A percentile compares a stretch with the other conserved stretches of the same genome.
Conservation (phyloP, 202 grass and related monocot genomes). For the Zoysia matrella region DNA sequence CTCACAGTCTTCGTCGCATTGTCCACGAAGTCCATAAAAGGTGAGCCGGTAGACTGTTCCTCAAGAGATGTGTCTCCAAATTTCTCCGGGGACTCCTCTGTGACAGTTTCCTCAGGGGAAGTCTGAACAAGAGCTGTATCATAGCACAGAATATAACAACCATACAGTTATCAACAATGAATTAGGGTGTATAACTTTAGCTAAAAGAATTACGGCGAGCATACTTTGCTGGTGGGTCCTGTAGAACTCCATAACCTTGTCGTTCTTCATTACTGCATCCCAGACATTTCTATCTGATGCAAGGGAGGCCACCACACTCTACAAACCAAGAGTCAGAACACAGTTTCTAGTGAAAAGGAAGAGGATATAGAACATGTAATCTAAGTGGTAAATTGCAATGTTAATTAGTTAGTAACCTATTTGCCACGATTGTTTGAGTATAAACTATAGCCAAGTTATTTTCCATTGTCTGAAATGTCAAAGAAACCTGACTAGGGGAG, state of each 20-base stretch:
- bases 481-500: neutral
- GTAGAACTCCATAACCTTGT: conserved; percentile 86
- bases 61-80: conserved; percentile 23
- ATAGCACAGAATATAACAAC: neutral
- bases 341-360: conserved; percentile 11
- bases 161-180: neutral
- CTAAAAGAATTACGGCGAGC: neutral
- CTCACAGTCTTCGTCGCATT: conserved; percentile 56
- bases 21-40: conserved; percentile 55
- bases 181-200: neutral
- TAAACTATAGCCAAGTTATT: neutral
- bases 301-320: conserved; percentile 85
- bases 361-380: neutral
- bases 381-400: neutral
- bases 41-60: conserved; percentile 22
- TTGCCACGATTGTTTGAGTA: neutral
- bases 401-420: neutral
- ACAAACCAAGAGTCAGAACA: conserved; percentile 32
- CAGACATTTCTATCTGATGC: conserved; percentile 79
- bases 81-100: conserved; percentile 14
- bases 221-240: conserved; percentile 68
- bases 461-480: neutral
- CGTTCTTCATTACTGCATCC: conserved; percentile 85
- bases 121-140: conserved; percentile 53
- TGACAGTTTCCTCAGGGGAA: conserved; percentile 39